Conservation (phyloP, 2,329 filamentous ascomycete species). For the Fusarium sp. region DNA sequence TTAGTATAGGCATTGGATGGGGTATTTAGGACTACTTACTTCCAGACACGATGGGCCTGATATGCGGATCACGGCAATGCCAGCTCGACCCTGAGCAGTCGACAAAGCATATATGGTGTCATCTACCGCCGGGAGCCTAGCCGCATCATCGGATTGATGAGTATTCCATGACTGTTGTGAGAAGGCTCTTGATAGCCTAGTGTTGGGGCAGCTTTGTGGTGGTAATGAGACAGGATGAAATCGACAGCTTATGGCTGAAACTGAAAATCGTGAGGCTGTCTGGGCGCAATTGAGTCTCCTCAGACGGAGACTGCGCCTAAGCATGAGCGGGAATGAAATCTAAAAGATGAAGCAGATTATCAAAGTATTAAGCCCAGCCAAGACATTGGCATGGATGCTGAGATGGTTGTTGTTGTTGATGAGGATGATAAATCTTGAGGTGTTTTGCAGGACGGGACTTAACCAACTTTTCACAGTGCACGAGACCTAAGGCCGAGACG, state of each 20-base stretch:
- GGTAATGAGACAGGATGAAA: background rate
- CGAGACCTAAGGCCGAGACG: background rate
- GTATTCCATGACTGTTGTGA: constrained; percentile 23
- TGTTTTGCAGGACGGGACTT: background rate
- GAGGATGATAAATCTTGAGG: background rate
- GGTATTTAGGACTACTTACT: constrained; percentile 56
- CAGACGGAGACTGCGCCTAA: constrained; percentile 39
- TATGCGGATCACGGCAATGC: constrained; percentile 89
- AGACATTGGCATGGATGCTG: background rate
- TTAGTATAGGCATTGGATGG: constrained; percentile 7
- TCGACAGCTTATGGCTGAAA: background rate
- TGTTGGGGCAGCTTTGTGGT: background rate
- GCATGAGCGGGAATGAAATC: constrained; percentile 33
- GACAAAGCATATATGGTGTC: constrained; percentile 94
- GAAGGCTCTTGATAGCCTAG: constrained; percentile 3
- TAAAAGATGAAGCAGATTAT: background rate
- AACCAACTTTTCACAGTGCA: background rate
- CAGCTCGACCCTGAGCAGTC: constrained; percentile 85
- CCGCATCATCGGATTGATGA: constrained; percentile 3
- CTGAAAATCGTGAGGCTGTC: constrained; percentile 13
- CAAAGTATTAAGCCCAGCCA: background rate
- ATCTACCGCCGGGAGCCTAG: constrained; percentile 39
- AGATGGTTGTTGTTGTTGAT: background rate
- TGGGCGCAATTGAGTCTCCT: constrained; percentile 33
- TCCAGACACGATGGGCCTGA: constrained; percentile 82